A percentile compares a stretch with the other conserved stretches of the same genome.
phyloP scores from a whole-genome alignment of 352 stramenopile genomes.

The Pythium plurisporium region DNA sequence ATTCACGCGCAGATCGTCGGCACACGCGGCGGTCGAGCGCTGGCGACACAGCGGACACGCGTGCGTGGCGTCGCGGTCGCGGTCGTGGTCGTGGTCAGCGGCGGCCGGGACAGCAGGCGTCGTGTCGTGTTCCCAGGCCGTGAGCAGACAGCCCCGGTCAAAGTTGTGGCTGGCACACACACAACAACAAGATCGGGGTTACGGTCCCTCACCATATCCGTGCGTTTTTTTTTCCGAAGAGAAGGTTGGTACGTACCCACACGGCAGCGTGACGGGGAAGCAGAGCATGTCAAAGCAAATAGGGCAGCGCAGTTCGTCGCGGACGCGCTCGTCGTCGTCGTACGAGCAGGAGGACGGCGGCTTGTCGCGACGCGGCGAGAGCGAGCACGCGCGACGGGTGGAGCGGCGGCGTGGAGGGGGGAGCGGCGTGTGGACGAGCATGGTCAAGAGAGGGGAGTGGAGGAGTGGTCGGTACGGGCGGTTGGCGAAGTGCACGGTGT shows the following conservation, averaged over 20 bases:
- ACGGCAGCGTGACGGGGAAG: conserved; percentile 70
- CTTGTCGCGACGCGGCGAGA: conserved; percentile 6
- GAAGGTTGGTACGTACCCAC: conserved; percentile 36
- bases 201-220: no score
- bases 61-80: no score
- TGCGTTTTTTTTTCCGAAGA: neutral
- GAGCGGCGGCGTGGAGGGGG: no score
- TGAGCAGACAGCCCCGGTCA: conserved; percentile 70
- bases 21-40: conserved; percentile 17
- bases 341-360: conserved; percentile 5
- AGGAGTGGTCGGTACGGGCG: no score
- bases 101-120: no score
- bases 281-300: conserved; percentile 79
- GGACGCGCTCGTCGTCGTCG: no score
- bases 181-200: no score
- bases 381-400: conserved; percentile 12
- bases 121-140: conserved; percentile 45
- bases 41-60: conserved; percentile 70
- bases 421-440: no score
- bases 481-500: no score
- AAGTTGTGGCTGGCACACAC: conserved; percentile 65
- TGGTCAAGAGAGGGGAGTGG: neutral
- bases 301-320: conserved; percentile 54
- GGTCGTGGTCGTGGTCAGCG: no score
- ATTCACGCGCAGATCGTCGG: conserved; percentile 56